Evolutionary conservation across 164 flowering plant genomes (phyloP), one percentile per base, ranked within the genome.

Genomic region (Vitis cinerea): DNA sequence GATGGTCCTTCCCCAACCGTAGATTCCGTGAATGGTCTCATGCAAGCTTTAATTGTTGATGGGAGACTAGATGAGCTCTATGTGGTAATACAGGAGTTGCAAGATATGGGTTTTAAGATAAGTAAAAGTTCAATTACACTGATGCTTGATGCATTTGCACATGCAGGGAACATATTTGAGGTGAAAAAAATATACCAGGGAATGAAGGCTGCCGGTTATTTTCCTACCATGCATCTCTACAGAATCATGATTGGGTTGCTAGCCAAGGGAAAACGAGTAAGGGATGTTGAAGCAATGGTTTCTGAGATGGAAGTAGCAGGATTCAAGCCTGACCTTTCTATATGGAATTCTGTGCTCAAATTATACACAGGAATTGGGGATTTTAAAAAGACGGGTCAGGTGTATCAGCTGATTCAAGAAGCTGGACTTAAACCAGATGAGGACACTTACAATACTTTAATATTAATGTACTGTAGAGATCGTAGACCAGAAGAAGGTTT

Each of bases 141-240:
- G 81, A 91, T 93, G 90, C 91, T 95, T 70, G 94, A 91, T 72
- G 97, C 99, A 63, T 96, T 93, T 80, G 93, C 87, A n/a, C 79
- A 78, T 65, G 84, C 84, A 1, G 87, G 97, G 10, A 83, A 91
- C 71, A 77, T 93, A 67, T 90, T 88, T 82, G 99, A 96, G 84
- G 97, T 91, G 31, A 91, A 90, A 83, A 96, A 93, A 74, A 84
- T 96, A 81, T 93, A 96, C 71, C 78, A 82, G 73, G 97, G 99
- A 27, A 93, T 96, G 99, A 96, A 84, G 72, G 96, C 98, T 75
- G 92, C 97, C 15, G 99, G 98, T 52, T 91, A 90, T 83, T 78
- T 93, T 68, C 99, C 99, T 31, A 87, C 92, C 47, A 90, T 96
- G 93, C 90, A 91, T 84, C 90, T 91, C 61, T 96, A 89, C 68